Base-by-base conservation (phyloP, 139 green algal genomes). In the Chlorella sp. region DNA sequence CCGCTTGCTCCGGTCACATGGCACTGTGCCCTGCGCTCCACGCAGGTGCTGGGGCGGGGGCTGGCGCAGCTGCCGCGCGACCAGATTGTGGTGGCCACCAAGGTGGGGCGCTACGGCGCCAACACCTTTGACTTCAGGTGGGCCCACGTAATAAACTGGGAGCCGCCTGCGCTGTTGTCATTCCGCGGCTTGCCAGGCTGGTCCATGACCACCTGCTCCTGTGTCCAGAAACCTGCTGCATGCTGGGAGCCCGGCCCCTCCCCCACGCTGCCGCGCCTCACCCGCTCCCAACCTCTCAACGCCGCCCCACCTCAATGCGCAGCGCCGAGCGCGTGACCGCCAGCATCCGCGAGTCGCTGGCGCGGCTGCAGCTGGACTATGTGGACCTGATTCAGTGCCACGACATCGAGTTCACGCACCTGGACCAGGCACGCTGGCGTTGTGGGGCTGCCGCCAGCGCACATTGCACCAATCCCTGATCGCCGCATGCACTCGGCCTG, bases 371-470 rank as follows among this genome's bases (percentile, higher is more conserved):
- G 69, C 36, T 98, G 21, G 41, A 88, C 11, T 98, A 98, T 84
- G 80, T 99, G 0, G 96, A 99, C 90, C 80, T 99, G 36, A 91
- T 99, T 1, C 95, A 98, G 60, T 95, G 90, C 75, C 97, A 99
- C 80, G 97, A 99, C 89, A 98, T 99, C 4, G 97, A 99, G 91
- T 99, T 98, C 85, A 93, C 82, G 0, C 79, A 93, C 44, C 84
- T 99, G 12, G 90, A 97, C 51, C 94, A 98, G 94, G 79, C 20
- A 63, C 9, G 12, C 9, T 51, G 41, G 34, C n/a, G n/a, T n/a
- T n/a, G n/a, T n/a, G n/a, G n/a, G n/a, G n/a, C n/a, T n/a, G n/a
- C n/a, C n/a, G n/a, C n/a, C n/a, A n/a, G n/a, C n/a, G n/a, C n/a
- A n/a, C n/a, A n/a, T n/a, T n/a, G n/a, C n/a, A n/a, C n/a, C n/a